These are phyloP conservation scores for Gleditsia sinensis DNA, from an alignment of 306 rosid species.

Conservation along the genomic window DNA sequence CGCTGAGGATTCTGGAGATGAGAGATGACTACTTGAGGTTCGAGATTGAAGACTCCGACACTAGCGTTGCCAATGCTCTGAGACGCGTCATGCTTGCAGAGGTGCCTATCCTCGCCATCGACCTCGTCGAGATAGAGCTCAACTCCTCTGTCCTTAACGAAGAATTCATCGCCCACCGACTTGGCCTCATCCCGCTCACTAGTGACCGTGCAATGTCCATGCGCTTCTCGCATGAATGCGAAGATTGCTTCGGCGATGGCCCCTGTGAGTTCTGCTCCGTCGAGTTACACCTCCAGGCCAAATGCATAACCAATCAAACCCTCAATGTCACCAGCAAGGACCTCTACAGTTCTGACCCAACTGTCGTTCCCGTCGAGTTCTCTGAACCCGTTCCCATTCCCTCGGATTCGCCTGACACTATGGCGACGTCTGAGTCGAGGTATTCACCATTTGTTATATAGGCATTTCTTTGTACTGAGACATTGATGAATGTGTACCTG, in stretches of 20 bases:
- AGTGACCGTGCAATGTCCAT: conserved; percentile 87
- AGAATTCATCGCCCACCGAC: conserved; percentile 88
- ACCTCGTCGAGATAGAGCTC: conserved; percentile 82
- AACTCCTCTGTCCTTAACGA: conserved; percentile 87
- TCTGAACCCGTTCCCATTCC: conserved; percentile 55
- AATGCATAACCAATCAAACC: conserved; percentile 65
- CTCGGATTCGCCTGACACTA: conserved; percentile 44
- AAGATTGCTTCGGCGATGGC: conserved; percentile 86
- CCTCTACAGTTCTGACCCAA: conserved; percentile 71
- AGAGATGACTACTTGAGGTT: conserved; percentile 67
- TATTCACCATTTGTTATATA: neutral
- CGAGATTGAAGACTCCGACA: conserved; percentile 85
- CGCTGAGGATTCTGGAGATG: conserved; percentile 74
- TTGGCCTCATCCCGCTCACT: conserved; percentile 80
- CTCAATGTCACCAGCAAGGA: conserved; percentile 84
- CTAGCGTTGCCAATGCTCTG: conserved; percentile 78
- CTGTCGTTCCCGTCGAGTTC: conserved; percentile 86
- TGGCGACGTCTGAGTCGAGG: conserved; percentile 19
- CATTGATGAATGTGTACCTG: neutral
- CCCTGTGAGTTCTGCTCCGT: conserved; percentile 95
- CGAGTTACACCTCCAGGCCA: conserved; percentile 76
- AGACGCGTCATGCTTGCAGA: conserved; percentile 92
- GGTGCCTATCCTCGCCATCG: conserved; percentile 88
- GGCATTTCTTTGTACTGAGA: neutral
- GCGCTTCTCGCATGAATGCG: conserved; percentile 93